Base-by-base conservation (phyloP, 495 filamentous ascomycete genomes). In the Aspergillus coremiiformis region DNA sequence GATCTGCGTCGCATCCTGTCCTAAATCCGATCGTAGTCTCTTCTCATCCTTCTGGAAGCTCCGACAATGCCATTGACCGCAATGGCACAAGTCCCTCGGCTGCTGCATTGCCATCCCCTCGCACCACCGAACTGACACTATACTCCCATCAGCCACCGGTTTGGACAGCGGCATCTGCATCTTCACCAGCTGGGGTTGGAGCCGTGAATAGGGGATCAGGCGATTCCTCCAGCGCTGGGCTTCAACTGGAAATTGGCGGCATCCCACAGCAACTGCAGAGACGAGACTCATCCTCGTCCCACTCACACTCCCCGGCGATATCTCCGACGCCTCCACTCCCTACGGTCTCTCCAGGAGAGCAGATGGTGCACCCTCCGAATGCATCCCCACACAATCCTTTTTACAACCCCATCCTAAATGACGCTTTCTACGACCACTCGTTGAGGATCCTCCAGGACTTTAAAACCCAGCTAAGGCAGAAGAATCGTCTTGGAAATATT, bases 401-500 rank as follows among this genome's bases (percentile, higher is more conserved):
- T 15, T 12, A 35, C 32, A 35, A 35, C 17, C 33, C 30, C 10
- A 41, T 35, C 39, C 21, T 55, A 9, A 46, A 58, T 35, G 19
- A 44, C 49, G 44, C 57, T 2, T 59, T 63, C 32, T 66, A 58
- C 39, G 44, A 30, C 9, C 44, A 41, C 1, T 51, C 50, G 26
- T 54, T 41, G 27, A 15, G 39, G 4, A 46, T 44, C 1, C 35
- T 68, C 49, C 42, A 59, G 2, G 4, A 23, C 9, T 52, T 66
- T 22, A 15, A 26, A 23, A 24, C 30, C 42, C n/a, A 44, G 37
- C 10, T 50, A 41, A 23, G 2, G 0, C 1, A 24, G 15, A 29
- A 17, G 52, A 47, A 33, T 54, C 33, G 61, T 19, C 64, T 64
- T 24, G 54, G 55, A 29, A 41, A 39, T 2, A 53, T 80, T 5